Evolutionary conservation across 306 rosid species (phyloP), one percentile per base, ranked within the genome.

Genomic region (Prunus salicina): DNA sequence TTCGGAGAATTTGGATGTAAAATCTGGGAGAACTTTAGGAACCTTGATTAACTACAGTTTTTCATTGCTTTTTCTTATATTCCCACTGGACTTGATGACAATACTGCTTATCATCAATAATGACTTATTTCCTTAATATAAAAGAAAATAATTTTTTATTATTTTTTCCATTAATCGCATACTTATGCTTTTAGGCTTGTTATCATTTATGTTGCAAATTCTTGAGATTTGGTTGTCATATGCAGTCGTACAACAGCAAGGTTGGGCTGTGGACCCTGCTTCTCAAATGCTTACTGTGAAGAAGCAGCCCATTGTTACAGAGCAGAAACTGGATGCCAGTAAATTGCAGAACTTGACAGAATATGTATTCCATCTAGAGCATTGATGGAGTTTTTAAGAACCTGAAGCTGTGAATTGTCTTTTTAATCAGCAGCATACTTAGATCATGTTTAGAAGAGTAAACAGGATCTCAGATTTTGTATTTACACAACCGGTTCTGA

Each of bases 261-360:
- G 97, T 72, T 96, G 98, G 98, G 80, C 82, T 12, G 82, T 89
- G 67, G 99, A 88, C 80, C 81, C 87, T 46, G 89, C 91, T 58
- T 87, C 96, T 65, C 88, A 55, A 76, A 89, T 96, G 98, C 77
- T 96, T 63, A 88, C 88, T 2, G 97, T 92, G 88, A 96, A 84
- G 88, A 92, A 89, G 87, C 97, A 83, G 65, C 78, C 86, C 76
- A 62, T 78, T 19, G 82, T 83, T 81, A 84, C 86, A 1, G 91
- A 91, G 86, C 98, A 96, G 93, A 96, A 88, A 79, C 86, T 92
- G 28, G 92, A 91, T 79, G 88, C 90, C 20, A 72, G 91, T 71
- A 92, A 89, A 87, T 83, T 92, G 88, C 98, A 96, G 89, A 88
- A 87, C 65, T 82, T 96, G 87, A 96, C 96, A 5, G 99, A 96